phyloP scores from a whole-genome alignment of 257 asterid species.

The Nicotiana paniculata region DNA sequence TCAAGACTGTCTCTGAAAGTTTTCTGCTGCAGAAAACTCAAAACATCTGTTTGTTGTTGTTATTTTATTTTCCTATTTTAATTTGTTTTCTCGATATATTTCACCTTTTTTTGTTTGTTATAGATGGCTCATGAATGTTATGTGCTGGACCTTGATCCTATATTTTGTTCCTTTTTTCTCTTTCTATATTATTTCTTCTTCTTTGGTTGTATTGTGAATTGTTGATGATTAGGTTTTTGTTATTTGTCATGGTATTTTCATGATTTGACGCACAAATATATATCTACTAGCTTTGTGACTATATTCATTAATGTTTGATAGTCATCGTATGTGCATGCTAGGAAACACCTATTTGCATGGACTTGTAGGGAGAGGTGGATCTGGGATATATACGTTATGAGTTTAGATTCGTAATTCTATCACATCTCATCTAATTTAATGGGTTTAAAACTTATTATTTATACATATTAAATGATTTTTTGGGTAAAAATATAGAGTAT shows the following conservation, averaged over 20 bases:
- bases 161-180: background rate
- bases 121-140: constrained; percentile 3
- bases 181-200: background rate
- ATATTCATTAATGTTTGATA: background rate
- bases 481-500: too few relatives aligned
- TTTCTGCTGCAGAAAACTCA: background rate
- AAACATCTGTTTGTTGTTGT: background rate
- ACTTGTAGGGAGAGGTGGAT: background rate
- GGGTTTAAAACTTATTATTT: too few relatives aligned
- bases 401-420: too few relatives aligned
- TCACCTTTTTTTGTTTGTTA: background rate
- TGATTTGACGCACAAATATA: background rate
- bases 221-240: background rate
- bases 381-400: too few relatives aligned
- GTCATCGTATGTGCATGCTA: background rate
- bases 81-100: background rate
- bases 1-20: background rate
- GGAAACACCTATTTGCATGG: background rate
- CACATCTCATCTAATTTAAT: too few relatives aligned
- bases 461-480: too few relatives aligned
- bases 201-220: background rate
- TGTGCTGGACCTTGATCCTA: background rate
- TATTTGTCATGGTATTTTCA: constrained; percentile 4
- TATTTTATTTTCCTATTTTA: background rate
- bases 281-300: too few relatives aligned